These are phyloP conservation scores for Paracoccidioides brasiliensis DNA, from an alignment of 2,329 filamentous ascomycete species.

Conservation along the genomic window DNA sequence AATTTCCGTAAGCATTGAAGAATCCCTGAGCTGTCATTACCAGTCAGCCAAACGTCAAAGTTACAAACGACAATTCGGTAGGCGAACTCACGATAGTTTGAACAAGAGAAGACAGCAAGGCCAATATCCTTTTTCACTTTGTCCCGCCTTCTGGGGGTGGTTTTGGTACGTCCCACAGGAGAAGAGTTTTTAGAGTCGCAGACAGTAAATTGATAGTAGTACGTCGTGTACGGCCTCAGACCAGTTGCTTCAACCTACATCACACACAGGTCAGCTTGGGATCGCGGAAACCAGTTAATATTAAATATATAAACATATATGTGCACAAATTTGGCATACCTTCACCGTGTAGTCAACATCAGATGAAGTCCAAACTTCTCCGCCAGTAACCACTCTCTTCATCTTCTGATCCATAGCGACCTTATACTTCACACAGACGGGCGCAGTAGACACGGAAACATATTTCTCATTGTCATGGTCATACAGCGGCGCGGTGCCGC, in stretches of 20 bases:
- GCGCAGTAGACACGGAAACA: constrained; percentile 40
- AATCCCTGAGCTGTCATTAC: constrained; percentile 35
- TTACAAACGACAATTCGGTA: not conserved
- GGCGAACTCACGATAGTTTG: constrained; percentile 45
- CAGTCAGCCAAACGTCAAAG: not conserved
- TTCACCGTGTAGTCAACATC: constrained; percentile 67
- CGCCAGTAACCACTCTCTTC: constrained; percentile 38
- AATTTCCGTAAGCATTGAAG: constrained; percentile 49
- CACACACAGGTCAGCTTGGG: not conserved
- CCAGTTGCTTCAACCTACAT: constrained; percentile 50
- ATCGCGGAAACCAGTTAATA: not conserved
- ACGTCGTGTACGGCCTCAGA: constrained; percentile 48
- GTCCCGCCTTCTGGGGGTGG: constrained; percentile 46
- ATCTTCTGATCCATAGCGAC: constrained; percentile 39
- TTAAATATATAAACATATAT: constrained; percentile 8
- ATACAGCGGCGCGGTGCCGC: constrained; percentile 42
- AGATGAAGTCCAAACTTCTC: constrained; percentile 53
- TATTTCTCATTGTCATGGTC: constrained; percentile 22
- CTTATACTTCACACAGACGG: constrained; percentile 55
- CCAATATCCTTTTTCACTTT: constrained; percentile 42
- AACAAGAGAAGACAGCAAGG: constrained; percentile 59
- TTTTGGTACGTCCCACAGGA: constrained; percentile 56
- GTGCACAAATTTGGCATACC: constrained; percentile 23
- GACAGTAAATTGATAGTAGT: constrained; percentile 55
- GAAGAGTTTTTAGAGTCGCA: constrained; percentile 50